These are phyloP conservation scores for Metschnikowia peoriensis DNA, from an alignment of 805 yeast genomes.

Conservation along the genomic window DNA sequence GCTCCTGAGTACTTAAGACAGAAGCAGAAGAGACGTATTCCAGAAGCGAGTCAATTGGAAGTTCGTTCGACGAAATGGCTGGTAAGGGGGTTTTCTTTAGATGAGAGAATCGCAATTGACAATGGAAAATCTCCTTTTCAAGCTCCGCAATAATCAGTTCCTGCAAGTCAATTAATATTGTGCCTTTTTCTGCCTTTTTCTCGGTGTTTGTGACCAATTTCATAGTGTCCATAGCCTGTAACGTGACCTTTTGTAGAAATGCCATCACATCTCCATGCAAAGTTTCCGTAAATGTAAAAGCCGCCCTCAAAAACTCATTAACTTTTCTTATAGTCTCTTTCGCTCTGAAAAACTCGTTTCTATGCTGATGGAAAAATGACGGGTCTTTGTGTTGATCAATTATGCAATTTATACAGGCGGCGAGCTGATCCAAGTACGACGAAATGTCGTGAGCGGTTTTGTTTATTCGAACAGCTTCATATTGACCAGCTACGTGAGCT, in stretches of 20 bases:
- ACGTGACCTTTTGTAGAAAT: conserved; percentile 3
- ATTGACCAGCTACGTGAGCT: not conserved
- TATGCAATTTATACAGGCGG: not conserved
- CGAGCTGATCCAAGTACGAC: conserved; percentile 23
- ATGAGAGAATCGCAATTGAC: conserved; percentile 1
- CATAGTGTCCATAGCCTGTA: conserved; percentile 8
- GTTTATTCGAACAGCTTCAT: conserved; percentile 10
- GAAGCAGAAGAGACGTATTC: conserved; percentile 6
- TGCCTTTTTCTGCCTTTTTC: conserved; percentile 7
- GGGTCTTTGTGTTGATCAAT: not conserved
- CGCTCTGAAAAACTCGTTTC: not conserved
- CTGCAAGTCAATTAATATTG: conserved; percentile 9
- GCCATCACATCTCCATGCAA: not conserved
- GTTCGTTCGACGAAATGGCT: not conserved
- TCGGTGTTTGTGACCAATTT: conserved; percentile 3
- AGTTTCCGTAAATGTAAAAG: not conserved
- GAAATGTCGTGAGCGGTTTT: conserved; percentile 29
- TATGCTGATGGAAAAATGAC: not conserved
- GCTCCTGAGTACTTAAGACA: not conserved
- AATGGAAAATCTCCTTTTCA: conserved; percentile 5
- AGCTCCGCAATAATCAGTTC: conserved; percentile 7
- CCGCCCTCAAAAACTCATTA: conserved; percentile 1
- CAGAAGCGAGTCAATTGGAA: conserved; percentile 6
- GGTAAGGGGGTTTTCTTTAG: conserved; percentile 1
- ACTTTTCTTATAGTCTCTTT: not conserved